These are phyloP conservation scores for cucumber (Cucumis sativus) DNA, from an alignment of 306 rosid genomes.

Conservation along the genomic window Cucumber_9930_V3 NC_026655.2:15708501-15709000, in stretches of 20 bases:
- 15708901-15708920: conserved; percentile 25
- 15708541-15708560: conserved; percentile 58
- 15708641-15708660: conserved; percentile 18
- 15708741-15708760: conserved; percentile 47
- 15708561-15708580: conserved; percentile 57
- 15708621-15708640: conserved; percentile 1
- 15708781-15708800: conserved; percentile 32
- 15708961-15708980: conserved; percentile 34
- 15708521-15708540: background rate
- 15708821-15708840: conserved; percentile 27
- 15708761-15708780: conserved; percentile 17
- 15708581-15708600: conserved; percentile 42
- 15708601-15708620: conserved; percentile 44
- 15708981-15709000: conserved; percentile 36
- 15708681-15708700: conserved; percentile 29
- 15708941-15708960: conserved; percentile 31
- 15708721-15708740: conserved; percentile 51
- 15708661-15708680: conserved; percentile 33
- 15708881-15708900: conserved; percentile 73
- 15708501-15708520: background rate
- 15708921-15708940: background rate
- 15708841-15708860: conserved; percentile 41
- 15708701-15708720: conserved; percentile 91
- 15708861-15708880: conserved; percentile 35
- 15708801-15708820: conserved; percentile 7